phyloP scores from a whole-genome alignment of 306 rosid species.

The Lablab purpureus region DNA sequence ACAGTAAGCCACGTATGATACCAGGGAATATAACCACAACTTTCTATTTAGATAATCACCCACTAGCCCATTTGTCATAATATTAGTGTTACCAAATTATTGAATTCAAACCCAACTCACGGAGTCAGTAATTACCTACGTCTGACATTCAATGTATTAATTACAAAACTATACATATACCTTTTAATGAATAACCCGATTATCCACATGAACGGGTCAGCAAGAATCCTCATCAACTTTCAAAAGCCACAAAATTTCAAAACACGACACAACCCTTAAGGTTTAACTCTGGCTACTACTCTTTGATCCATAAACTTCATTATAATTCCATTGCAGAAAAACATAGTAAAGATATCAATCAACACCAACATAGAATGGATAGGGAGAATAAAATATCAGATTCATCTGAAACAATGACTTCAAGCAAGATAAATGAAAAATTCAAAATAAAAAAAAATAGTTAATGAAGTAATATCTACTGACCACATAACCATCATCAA shows the following conservation, averaged over 20 bases:
- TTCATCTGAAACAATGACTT: conserved; percentile 16
- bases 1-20: conserved; percentile 20
- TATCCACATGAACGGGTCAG: conserved; percentile 9
- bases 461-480: conserved; percentile 54
- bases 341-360: conserved; percentile 13
- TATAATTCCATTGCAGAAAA: conserved; percentile 29
- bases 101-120: conserved; percentile 32
- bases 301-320: conserved; percentile 5
- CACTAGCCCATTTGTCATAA: conserved; percentile 7
- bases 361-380: conserved; percentile 29
- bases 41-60: conserved; percentile 20
- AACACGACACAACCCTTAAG: neutral
- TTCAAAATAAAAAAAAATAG: conserved; percentile 22
- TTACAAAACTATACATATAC: conserved; percentile 22
- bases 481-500: conserved; percentile 98
- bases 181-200: conserved; percentile 18
- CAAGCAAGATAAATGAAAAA: conserved; percentile 7
- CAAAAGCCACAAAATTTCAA: conserved; percentile 15
- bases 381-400: conserved; percentile 20
- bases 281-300: conserved; percentile 13
- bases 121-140: conserved; percentile 23
- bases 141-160: conserved; percentile 16
- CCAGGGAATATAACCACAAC: neutral
- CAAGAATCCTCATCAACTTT: conserved; percentile 26
- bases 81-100: conserved; percentile 2